phyloP scores from a whole-genome alignment of 495 filamentous ascomycete genomes.

The Aspergillus coremiiformis region DNA sequence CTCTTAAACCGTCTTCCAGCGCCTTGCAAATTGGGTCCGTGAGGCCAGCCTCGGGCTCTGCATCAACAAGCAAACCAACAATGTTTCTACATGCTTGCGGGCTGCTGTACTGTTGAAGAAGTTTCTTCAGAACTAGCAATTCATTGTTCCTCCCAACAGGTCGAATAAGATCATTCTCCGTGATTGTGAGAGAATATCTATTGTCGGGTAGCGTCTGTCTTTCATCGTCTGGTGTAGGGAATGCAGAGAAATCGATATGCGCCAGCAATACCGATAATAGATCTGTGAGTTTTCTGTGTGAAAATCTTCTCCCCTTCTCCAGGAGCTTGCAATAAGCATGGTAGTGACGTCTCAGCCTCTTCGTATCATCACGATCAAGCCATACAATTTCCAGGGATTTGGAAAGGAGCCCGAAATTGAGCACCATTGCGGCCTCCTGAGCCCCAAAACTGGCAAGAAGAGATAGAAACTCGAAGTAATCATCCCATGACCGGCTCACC shows the following conservation, averaged over 20 bases:
- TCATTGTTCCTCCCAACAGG: constrained; percentile 25
- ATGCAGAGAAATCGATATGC: constrained; percentile 33
- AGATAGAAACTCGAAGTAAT: constrained; percentile 66
- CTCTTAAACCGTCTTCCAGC: constrained; percentile 45
- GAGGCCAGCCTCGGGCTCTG: constrained; percentile 38
- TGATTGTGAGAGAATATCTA: constrained; percentile 32
- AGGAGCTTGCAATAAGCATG: constrained; percentile 49
- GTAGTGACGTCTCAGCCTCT: constrained; percentile 43
- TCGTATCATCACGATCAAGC: constrained; percentile 49
- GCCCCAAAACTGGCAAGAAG: constrained; percentile 51
- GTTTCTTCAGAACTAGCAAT: constrained; percentile 36
- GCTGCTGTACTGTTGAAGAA: constrained; percentile 34
- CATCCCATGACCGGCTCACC: constrained; percentile 62
- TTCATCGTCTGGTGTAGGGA: constrained; percentile 21
- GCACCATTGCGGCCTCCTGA: constrained; percentile 45
- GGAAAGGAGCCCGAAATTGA: constrained; percentile 49
- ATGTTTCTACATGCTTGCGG: constrained; percentile 30
- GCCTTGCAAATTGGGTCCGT: constrained; percentile 38
- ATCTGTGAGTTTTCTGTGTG: constrained; percentile 37
- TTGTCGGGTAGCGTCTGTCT: constrained; percentile 23
- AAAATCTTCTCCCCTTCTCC: constrained; percentile 47
- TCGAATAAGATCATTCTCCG: constrained; percentile 31
- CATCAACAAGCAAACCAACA: constrained; percentile 34
- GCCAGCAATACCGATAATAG: constrained; percentile 34
- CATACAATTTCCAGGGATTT: constrained; percentile 55